A percentile compares a stretch with the other conserved stretches of the same genome.
Conservation (phyloP, 2,329 filamentous ascomycete species). For the Calonectria honghensis region DNA sequence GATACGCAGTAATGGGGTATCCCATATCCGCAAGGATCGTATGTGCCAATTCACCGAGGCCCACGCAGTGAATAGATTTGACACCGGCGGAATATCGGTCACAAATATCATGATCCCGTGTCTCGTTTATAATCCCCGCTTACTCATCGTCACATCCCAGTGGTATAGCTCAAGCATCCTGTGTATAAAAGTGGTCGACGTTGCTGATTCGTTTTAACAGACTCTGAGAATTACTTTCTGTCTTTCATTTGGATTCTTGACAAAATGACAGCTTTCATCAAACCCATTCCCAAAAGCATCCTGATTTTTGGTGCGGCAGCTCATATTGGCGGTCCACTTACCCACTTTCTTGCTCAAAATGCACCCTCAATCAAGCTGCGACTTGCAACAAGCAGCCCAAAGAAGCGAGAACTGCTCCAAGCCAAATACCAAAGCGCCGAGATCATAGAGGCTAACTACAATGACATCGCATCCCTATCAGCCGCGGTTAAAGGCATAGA, state of each 20-base stretch:
- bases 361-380: constrained; percentile 15
- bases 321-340: constrained; percentile 16
- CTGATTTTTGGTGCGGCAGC: constrained; percentile 18
- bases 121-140: neutral
- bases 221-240: neutral
- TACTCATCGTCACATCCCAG: neutral
- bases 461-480: constrained; percentile 2
- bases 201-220: neutral
- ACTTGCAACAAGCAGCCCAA: constrained; percentile 22
- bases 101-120: neutral
- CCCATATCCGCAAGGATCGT: neutral
- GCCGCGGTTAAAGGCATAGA: constrained; percentile 6
- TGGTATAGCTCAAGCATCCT: neutral
- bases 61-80: neutral
- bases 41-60: neutral
- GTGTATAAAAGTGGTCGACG: neutral
- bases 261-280: constrained; percentile 18
- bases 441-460: constrained; percentile 5
- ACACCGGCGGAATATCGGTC: neutral
- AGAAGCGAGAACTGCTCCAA: constrained; percentile 1
- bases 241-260: neutral
- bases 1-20: neutral
- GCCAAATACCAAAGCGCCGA: neutral
- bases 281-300: constrained; percentile 20
- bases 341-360: neutral